phyloP scores from a whole-genome alignment of 2,329 filamentous ascomycete species.

The Cladosporium sp. region DNA sequence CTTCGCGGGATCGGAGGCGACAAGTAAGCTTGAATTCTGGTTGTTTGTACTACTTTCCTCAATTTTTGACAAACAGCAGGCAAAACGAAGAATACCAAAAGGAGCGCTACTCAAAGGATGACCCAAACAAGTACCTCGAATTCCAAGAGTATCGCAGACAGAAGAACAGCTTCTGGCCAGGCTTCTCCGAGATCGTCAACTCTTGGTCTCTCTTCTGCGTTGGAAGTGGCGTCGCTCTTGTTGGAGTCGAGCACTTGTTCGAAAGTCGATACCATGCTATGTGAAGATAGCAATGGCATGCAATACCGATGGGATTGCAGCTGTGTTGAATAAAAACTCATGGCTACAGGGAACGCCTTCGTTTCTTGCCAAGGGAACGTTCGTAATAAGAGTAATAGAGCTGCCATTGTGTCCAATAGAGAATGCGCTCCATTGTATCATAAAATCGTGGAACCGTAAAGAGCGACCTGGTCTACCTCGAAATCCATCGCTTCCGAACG shows the following conservation, averaged over 20 bases:
- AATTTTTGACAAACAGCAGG: constrained; percentile 22
- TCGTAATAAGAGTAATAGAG: not conserved
- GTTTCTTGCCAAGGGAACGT: not conserved
- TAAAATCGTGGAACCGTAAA: not conserved
- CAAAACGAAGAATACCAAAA: constrained; percentile 56
- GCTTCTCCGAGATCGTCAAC: constrained; percentile 51
- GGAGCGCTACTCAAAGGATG: constrained; percentile 53
- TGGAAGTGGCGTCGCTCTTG: constrained; percentile 51
- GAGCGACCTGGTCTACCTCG: not conserved
- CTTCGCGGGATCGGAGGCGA: constrained; percentile 60
- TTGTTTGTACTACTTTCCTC: not conserved
- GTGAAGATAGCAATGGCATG: not conserved
- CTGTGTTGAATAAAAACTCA: not conserved
- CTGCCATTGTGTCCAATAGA: not conserved
- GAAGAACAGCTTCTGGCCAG: constrained; percentile 64
- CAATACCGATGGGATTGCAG: not conserved
- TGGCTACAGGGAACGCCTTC: not conserved
- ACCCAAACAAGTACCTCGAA: constrained; percentile 54
- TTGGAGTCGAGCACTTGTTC: constrained; percentile 24
- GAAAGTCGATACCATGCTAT: not conserved
- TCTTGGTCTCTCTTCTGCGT: constrained; percentile 58
- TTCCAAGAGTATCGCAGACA: constrained; percentile 53
- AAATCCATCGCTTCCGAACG: not conserved
- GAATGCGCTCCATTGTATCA: not conserved
- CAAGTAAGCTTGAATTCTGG: constrained; percentile 24